These are phyloP conservation scores for Lactifluus pinguis DNA, from an alignment of 768 basidiomycete species.

Conservation along the genomic window DNA sequence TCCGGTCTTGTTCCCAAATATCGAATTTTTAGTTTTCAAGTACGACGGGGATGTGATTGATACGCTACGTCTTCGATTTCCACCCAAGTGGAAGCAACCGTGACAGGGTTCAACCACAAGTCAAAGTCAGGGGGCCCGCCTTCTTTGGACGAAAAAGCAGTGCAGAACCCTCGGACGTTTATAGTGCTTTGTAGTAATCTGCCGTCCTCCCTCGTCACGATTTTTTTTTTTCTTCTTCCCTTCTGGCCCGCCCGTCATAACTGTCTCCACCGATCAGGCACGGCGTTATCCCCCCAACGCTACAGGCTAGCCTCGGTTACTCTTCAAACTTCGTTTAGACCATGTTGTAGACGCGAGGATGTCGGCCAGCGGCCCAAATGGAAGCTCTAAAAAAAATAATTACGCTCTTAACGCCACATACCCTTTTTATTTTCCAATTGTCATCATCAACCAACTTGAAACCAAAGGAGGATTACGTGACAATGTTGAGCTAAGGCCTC, in stretches of 20 bases:
- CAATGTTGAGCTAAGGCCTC: background rate
- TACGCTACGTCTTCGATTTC: background rate
- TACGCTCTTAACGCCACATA: background rate
- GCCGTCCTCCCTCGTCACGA: background rate
- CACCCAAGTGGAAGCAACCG: background rate
- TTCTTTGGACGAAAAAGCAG: conserved; percentile 8
- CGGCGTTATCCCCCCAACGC: background rate
- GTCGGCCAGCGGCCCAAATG: background rate
- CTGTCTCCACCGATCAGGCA: background rate
- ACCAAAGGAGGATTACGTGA: conserved; percentile 5
- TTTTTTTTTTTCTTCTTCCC: background rate
- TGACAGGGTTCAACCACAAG: background rate
- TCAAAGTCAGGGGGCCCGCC: background rate
- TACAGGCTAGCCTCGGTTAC: background rate
- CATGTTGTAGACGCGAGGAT: conserved; percentile 1
- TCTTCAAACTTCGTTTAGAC: conserved; percentile 7
- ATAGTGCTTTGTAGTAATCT: background rate
- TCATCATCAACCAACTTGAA: background rate
- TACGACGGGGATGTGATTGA: too few relatives aligned
- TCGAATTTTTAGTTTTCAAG: too few relatives aligned
- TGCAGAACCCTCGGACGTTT: conserved; percentile 11
- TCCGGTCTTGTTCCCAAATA: background rate
- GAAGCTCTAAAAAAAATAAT: background rate
- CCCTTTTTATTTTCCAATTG: background rate
- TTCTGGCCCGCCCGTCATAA: background rate